phyloP scores from a whole-genome alignment of 2,329 filamentous ascomycete species.

The Chrysoporthe puriensis region DNA sequence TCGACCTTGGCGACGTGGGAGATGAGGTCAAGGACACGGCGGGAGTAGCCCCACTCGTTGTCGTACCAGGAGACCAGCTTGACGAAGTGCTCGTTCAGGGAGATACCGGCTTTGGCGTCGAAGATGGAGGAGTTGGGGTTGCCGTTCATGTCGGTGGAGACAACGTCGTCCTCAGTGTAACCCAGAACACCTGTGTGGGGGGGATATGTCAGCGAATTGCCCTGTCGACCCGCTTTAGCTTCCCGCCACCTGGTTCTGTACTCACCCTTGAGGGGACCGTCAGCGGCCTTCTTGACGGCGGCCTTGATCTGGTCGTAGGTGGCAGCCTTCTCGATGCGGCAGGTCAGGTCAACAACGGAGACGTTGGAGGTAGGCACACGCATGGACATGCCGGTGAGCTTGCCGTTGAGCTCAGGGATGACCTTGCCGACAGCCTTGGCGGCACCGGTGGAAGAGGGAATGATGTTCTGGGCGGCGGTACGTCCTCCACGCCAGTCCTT shows the following conservation, averaged over 20 bases:
- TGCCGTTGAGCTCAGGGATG: slow-evolving; percentile 96
- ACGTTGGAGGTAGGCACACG: slow-evolving; percentile 99
- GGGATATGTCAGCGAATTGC: slow-evolving; percentile 23
- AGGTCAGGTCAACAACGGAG: slow-evolving; percentile 97
- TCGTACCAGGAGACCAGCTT: slow-evolving; percentile 99
- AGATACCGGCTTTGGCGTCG: slow-evolving; percentile 98
- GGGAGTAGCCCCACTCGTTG: slow-evolving; percentile 99
- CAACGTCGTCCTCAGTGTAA: slow-evolving; percentile 97
- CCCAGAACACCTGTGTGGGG: slow-evolving; percentile 71
- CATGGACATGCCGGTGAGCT: slow-evolving; percentile 99
- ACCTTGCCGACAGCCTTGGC: slow-evolving; percentile 99
- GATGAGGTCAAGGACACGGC: slow-evolving; percentile 84
- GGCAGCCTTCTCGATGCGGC: slow-evolving; percentile 89
- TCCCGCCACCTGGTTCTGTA: slow-evolving; percentile 25
- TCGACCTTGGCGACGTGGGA: slow-evolving; percentile 81
- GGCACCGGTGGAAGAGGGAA: slow-evolving; percentile 97
- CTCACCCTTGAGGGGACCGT: slow-evolving; percentile 84
- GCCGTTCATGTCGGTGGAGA: slow-evolving; percentile 92
- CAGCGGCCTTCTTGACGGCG: slow-evolving; percentile 83
- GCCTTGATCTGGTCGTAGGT: slow-evolving; percentile 91
- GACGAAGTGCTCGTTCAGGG: slow-evolving; percentile 97
- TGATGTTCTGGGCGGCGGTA: slow-evolving; percentile 99
- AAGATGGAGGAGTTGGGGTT: slow-evolving; percentile 96
- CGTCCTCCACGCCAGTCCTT: slow-evolving; percentile 99
- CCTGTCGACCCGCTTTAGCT: neutral